Evolutionary conservation across 768 basidiomycete species (phyloP).

Genomic region (Tulasnella sp.): DNA sequence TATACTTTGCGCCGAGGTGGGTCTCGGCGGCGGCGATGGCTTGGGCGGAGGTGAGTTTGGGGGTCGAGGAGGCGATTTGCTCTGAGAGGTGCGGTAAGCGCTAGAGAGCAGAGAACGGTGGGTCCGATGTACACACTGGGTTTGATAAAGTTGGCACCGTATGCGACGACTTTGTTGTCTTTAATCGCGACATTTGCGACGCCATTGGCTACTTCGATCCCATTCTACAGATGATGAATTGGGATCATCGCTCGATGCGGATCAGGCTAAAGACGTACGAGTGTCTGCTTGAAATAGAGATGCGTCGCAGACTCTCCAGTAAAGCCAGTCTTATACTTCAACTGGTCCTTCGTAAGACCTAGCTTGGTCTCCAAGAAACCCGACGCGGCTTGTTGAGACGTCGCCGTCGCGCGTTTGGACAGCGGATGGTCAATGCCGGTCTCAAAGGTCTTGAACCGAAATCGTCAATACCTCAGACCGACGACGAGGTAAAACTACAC

Average conservation of each 20-base stretch:
- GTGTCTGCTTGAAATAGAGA: not conserved
- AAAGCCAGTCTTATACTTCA: not conserved
- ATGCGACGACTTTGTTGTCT: constrained; percentile 31
- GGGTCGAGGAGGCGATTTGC: constrained; percentile 28
- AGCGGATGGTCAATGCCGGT: not conserved
- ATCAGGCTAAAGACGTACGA: not conserved
- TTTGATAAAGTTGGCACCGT: constrained; percentile 37
- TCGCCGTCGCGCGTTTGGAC: not conserved
- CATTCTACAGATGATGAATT: constrained; percentile 21
- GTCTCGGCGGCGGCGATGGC: constrained; percentile 32
- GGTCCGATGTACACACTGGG: constrained; percentile 29
- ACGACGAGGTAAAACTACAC: not conserved
- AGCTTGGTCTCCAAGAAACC: not conserved
- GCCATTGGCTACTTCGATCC: constrained; percentile 30
- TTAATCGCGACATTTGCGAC: constrained; percentile 38
- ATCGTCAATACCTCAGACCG: not conserved
- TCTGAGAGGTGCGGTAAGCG: constrained; percentile 14
- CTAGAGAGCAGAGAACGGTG: no score
- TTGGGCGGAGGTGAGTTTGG: constrained; percentile 27
- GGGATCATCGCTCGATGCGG: not conserved
- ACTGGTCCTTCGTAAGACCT: not conserved
- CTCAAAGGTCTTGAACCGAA: not conserved
- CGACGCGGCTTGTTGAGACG: not conserved
- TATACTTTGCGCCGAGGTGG: constrained; percentile 27
- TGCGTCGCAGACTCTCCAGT: not conserved